These are phyloP conservation scores for Trichoderma breve DNA, from an alignment of 2,329 filamentous ascomycete genomes.

Conservation along the genomic window DNA sequence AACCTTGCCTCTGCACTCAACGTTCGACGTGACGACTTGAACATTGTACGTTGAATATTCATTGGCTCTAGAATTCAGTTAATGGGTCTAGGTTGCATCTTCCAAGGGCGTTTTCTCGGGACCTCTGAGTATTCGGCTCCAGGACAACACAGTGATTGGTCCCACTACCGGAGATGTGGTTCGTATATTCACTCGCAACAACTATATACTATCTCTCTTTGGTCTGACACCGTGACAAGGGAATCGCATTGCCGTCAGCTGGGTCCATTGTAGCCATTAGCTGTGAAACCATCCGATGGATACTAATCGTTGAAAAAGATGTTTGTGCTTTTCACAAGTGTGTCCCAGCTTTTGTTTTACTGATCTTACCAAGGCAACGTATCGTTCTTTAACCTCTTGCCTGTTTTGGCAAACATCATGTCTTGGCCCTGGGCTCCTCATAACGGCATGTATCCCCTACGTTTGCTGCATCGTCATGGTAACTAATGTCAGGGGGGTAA, in stretches of 20 bases:
- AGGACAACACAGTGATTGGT: conserved; percentile 42
- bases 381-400: conserved; percentile 61
- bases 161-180: conserved; percentile 33
- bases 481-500: background rate
- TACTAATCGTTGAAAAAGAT: conserved; percentile 79
- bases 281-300: conserved; percentile 55
- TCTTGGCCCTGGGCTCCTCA: conserved; percentile 58
- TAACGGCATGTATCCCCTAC: conserved; percentile 54
- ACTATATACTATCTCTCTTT: background rate
- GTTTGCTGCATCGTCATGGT: too few relatives aligned
- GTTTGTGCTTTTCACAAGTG: conserved; percentile 36
- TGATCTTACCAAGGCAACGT: conserved; percentile 60
- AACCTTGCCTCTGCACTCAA: conserved; percentile 69
- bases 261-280: conserved; percentile 50
- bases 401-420: conserved; percentile 51
- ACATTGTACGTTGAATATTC: conserved; percentile 56
- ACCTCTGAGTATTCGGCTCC: conserved; percentile 46
- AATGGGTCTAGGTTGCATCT: conserved; percentile 58
- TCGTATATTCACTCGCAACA: background rate
- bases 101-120: conserved; percentile 71
- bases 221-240: conserved; percentile 41
- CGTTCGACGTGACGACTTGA: conserved; percentile 61
- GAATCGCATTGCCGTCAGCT: conserved; percentile 58
- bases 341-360: background rate
- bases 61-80: conserved; percentile 2